Evolutionary conservation across 108 stramenopile species (phyloP).

Genomic region (Seminavis robusta): DNA sequence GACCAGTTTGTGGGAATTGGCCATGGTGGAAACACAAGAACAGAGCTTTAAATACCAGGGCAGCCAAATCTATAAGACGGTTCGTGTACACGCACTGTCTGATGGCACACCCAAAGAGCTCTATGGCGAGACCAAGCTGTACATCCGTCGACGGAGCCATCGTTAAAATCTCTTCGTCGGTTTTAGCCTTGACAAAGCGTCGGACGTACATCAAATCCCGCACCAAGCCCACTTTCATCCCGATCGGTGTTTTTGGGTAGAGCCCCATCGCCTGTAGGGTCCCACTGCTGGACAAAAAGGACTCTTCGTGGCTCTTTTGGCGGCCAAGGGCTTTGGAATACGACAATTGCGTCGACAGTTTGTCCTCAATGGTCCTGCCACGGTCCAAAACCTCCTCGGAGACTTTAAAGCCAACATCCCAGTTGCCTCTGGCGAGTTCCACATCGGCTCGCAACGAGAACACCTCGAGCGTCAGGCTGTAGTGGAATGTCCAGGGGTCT

Average conservation of each 20-base stretch:
- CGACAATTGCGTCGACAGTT: constrained; percentile 4
- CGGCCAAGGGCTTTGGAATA: constrained; percentile 6
- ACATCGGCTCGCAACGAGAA: constrained; percentile 7
- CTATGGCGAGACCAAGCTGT: no score
- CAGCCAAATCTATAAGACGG: not conserved
- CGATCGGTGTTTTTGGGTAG: not conserved
- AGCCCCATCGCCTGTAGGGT: not conserved
- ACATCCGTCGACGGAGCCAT: not conserved
- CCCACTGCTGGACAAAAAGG: not conserved
- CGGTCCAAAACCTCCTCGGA: constrained; percentile 3
- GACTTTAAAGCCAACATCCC: constrained; percentile 1
- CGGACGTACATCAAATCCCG: not conserved
- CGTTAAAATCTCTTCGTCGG: not conserved
- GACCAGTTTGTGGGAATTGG: not conserved
- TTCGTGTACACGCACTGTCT: not conserved
- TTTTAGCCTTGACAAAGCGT: not conserved
- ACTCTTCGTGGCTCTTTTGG: constrained; percentile 5
- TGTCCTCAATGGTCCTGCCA: constrained; percentile 3
- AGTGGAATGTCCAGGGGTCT: constrained; percentile 13
- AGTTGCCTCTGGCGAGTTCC: constrained; percentile 7
- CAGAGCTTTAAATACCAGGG: no score
- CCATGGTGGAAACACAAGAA: not conserved
- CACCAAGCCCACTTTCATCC: no score
- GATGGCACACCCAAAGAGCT: no score
- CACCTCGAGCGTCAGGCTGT: constrained; percentile 8